Evolutionary conservation across 164 flowering plant genomes (phyloP).

Genomic region (Protea cynaroides): DNA sequence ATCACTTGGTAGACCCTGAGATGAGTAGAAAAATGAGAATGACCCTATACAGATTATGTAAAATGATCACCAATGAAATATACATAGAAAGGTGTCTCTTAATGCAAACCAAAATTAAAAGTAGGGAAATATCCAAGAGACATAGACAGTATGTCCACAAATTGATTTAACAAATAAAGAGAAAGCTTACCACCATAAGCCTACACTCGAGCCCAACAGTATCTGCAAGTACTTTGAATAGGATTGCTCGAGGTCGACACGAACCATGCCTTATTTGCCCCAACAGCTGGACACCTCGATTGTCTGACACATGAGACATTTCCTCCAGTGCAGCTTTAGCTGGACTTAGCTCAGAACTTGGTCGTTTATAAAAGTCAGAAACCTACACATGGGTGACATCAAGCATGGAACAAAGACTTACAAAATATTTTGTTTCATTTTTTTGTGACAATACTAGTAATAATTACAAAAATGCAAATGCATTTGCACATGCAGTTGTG

Average conservation of each 20-base stretch:
- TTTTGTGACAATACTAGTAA: too few relatives aligned
- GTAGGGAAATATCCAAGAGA: not conserved
- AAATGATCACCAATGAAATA: not conserved
- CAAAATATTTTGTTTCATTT: too few relatives aligned
- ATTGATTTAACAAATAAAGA: not conserved
- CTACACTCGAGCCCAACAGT: conserved; percentile 88
- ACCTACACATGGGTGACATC: conserved; percentile 42
- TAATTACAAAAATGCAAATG: too few relatives aligned
- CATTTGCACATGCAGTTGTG: too few relatives aligned
- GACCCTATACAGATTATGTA: not conserved
- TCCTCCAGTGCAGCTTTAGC: conserved; percentile 73
- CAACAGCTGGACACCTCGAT: conserved; percentile 64
- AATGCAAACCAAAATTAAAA: not conserved
- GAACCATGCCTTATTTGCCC: conserved; percentile 90
- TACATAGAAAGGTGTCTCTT: not conserved
- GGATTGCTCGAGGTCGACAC: conserved; percentile 87
- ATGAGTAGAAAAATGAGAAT: not conserved
- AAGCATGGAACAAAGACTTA: not conserved
- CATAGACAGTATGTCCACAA: not conserved
- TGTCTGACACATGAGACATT: conserved; percentile 40
- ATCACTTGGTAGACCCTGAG: conserved; percentile 84
- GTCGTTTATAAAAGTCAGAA: conserved; percentile 74
- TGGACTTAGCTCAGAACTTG: conserved; percentile 64
- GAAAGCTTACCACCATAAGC: conserved; percentile 67
- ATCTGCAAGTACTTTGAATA: conserved; percentile 97